Evolutionary conservation across 2,329 filamentous ascomycete genomes (phyloP).

Genomic region (Magnaporthiopsis incrustans): DNA sequence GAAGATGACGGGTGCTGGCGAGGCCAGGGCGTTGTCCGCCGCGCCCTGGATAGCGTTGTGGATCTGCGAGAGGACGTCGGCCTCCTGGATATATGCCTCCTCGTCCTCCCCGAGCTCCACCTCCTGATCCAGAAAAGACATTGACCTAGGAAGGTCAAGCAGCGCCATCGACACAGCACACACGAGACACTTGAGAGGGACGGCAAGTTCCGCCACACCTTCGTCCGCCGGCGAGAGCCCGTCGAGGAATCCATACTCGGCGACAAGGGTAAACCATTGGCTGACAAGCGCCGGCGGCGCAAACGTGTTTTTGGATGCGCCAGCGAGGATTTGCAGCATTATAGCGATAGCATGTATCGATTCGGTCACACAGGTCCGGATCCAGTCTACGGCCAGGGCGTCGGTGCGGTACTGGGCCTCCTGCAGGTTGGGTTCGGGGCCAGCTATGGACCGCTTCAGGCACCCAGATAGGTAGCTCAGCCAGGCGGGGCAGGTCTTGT

Average conservation of each 20-base stretch:
- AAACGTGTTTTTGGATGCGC: constrained; percentile 41
- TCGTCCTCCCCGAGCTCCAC: constrained; percentile 32
- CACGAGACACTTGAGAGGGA: constrained; percentile 61
- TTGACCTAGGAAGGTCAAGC: constrained; percentile 55
- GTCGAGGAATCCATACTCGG: constrained; percentile 61
- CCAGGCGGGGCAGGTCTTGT: constrained; percentile 28
- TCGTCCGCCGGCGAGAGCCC: constrained; percentile 42
- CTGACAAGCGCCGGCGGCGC: constrained; percentile 50
- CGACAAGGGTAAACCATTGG: constrained; percentile 70
- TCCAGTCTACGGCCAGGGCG: constrained; percentile 50
- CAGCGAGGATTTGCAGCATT: constrained; percentile 62
- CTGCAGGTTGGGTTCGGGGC: constrained; percentile 40
- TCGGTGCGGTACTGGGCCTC: constrained; percentile 43
- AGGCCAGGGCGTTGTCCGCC: constrained; percentile 45
- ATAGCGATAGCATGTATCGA: constrained; percentile 65
- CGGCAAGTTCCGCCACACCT: constrained; percentile 40
- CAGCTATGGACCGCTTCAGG: constrained; percentile 40
- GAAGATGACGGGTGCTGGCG: constrained; percentile 66
- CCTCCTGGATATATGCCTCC: constrained; percentile 59
- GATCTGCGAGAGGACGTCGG: constrained; percentile 61
- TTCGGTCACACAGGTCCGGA: constrained; percentile 58
- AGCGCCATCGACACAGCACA: constrained; percentile 64
- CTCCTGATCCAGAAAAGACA: constrained; percentile 48
- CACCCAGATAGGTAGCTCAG: constrained; percentile 37
- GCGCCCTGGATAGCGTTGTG: constrained; percentile 62